Evolutionary conservation across 2,329 filamentous ascomycete genomes (phyloP), one percentile per base, ranked within the genome.

Genomic region (Calonectria fujianensis): DNA sequence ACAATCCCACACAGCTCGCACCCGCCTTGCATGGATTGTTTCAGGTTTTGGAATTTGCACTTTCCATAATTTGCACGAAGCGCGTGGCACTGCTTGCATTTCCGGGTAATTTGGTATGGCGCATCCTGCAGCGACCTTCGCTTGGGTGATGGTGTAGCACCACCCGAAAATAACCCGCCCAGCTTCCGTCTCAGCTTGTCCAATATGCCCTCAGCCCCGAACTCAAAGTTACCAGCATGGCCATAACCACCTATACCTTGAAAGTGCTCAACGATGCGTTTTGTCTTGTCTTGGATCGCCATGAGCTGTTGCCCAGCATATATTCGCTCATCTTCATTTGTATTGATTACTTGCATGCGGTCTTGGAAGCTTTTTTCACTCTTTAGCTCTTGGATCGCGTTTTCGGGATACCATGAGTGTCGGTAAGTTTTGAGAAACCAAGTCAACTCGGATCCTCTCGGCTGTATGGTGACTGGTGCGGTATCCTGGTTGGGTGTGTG

Each of bases 51-150:
- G 16, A 63, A 4, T 8, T 16, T 63, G 3, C 24, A 27, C 8
- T 63, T 63, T 10, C 57, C 57, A 14, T 63, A 63, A 20, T 63
- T 63, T 41, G 35, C 37, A 16, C 35, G 24, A 37, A 63, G 35
- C 9, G 13, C 57, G 11, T 63, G 35, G 8, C 57, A 63, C 29
- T 41, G 24, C 27, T 27, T 10, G 37, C 57, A 63, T 29, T 63
- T 39, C 1, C 7, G 27, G 4, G 35, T 10, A 31, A 63, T 27
- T 18, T 63, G 57, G 14, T 63, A 24, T 11, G 24, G 35, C n/a
- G 11, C 35, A 11, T 10, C 11, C 37, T 14, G 57, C n/a, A 63
- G 24, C 3, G 57, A 63, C 24, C 31, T 41, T 20, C 57, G 13
- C 14, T 63, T 41, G 18, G 35, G 29, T 31, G 57, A 18, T 11